Base-by-base conservation (phyloP, 2,329 filamentous ascomycete genomes). In the Paecilomyces dactylethromorphus region DNA sequence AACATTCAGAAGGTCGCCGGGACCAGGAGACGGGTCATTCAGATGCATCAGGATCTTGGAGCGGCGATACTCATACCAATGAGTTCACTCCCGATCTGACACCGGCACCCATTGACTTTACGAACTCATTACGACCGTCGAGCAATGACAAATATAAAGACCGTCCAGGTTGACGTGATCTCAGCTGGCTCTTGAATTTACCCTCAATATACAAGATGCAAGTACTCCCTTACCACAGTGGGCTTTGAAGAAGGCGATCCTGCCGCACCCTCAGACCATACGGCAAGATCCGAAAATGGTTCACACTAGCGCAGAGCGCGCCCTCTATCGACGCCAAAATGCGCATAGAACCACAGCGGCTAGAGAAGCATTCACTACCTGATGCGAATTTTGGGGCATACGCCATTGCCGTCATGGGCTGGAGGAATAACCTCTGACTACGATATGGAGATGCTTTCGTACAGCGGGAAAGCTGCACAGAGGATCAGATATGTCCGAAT, bases 21-120 rank as follows among this genome's bases (percentile, higher is more conserved):
- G 63, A 66, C 18, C 61, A 58, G 8, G 66, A 64, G 31, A 66
- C 60, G 1, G 62, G 62, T 4, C 62, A 60, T 49, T 72, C 67
- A 10, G 65, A 70, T 6, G 57, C 64, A 31, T 70, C 67, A 6
- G 63, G 66, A n/a, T 65, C 68, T 2, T 71, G 67, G 64, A 71
- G 67, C 56, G 66, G 65, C 18, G 71, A 73, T 24, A 70, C 66
- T 1, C 66, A 63, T 31, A 68, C 67, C 22, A 59, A 56, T 26
- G 35, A 56, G 7, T 13, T 58, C 2, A 45, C 33, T 12, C 51
- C 35, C 21, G 35, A 18, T 24, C 54, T n/a, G 2, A 35, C 18
- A 50, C 11, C 11, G 11, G 21, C 50, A 26, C 50, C 50, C 3
- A 29, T 21, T 13, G 50, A 52, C 22, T 52, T 24, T 13, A 52